phyloP scores from a whole-genome alignment of 1,284 basidiomycete species.

The Tylopilus sp. region DNA sequence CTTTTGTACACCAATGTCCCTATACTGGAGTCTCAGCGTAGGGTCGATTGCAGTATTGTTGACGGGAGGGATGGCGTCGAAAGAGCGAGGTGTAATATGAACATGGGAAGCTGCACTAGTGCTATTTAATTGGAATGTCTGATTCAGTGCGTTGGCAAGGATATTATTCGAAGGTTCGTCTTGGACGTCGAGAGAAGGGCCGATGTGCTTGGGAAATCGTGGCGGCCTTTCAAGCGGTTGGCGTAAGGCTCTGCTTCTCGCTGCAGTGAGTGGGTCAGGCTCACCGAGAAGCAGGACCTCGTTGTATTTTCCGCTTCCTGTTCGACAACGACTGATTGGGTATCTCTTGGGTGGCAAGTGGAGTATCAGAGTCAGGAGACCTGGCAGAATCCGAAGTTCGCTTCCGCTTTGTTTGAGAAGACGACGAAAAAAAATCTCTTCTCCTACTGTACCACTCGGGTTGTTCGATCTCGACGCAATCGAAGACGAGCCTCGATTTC shows the following conservation, averaged over 20 bases:
- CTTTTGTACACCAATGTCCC: conserved; percentile 27
- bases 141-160: conserved; percentile 28
- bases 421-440: not conserved
- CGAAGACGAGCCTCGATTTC: conserved; percentile 23
- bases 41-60: conserved; percentile 2
- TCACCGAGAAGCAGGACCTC: conserved; percentile 33
- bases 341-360: not conserved
- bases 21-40: conserved; percentile 15
- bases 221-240: conserved; percentile 25
- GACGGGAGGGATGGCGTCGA: conserved; percentile 1
- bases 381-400: conserved; percentile 1
- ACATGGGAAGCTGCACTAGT: conserved; percentile 10
- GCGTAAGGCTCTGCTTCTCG: conserved; percentile 30
- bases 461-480: conserved; percentile 22
- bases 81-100: conserved; percentile 5
- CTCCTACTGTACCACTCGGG: conserved; percentile 11
- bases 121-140: conserved; percentile 26
- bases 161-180: conserved; percentile 5
- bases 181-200: not conserved
- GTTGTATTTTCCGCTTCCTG: conserved; percentile 23
- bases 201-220: conserved; percentile 1
- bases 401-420: conserved; percentile 17
- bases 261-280: conserved; percentile 29
- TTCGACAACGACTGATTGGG: conserved; percentile 1
- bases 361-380: conserved; percentile 1